Percentiles rank a stretch among this genome's conserved stretches.
phyloP scores from a whole-genome alignment of 495 filamentous ascomycete genomes.

The Bombardia bombarda region DNA sequence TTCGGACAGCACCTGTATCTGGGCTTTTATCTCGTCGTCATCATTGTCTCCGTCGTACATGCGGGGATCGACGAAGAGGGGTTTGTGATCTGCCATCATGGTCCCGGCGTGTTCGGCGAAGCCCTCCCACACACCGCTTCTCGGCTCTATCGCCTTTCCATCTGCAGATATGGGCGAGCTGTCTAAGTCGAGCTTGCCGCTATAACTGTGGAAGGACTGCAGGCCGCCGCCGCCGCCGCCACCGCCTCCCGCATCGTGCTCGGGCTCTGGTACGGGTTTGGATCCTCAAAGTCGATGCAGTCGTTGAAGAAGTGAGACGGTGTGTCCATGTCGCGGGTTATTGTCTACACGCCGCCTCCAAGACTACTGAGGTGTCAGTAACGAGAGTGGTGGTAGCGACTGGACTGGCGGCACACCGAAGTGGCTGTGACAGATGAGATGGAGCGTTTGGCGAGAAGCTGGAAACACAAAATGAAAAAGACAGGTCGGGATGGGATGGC shows the following conservation, averaged over 20 bases:
- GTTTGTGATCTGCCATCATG: conserved; percentile 8
- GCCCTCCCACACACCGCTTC: conserved; percentile 9
- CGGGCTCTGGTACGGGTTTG: conserved; percentile 15
- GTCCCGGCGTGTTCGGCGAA: conserved; percentile 12
- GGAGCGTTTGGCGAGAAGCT: not conserved
- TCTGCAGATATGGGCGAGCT: conserved; percentile 2
- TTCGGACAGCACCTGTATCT: conserved; percentile 12
- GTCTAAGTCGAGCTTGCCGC: conserved; percentile 6
- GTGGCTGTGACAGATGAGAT: not conserved
- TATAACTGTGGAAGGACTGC: conserved; percentile 8
- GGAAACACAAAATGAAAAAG: not conserved
- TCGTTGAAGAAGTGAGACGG: conserved; percentile 23
- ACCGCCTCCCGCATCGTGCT: conserved; percentile 7
- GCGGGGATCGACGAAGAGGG: conserved; percentile 19
- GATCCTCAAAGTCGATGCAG: conserved; percentile 17
- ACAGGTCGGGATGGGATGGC: not conserved
- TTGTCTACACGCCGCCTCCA: not conserved
- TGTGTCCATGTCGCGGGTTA: conserved; percentile 16
- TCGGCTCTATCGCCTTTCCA: not conserved
- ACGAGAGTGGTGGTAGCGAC: not conserved
- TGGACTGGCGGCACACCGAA: not conserved
- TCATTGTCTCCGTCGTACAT: conserved; percentile 14
- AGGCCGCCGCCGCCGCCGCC: conserved; percentile 5
- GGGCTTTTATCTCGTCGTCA: conserved; percentile 12
- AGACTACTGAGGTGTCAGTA: not conserved